A percentile compares a stretch with the other conserved stretches of the same genome.
phyloP scores from a whole-genome alignment of 2,329 filamentous ascomycete genomes.

The Lachnellula willkommii region DNA sequence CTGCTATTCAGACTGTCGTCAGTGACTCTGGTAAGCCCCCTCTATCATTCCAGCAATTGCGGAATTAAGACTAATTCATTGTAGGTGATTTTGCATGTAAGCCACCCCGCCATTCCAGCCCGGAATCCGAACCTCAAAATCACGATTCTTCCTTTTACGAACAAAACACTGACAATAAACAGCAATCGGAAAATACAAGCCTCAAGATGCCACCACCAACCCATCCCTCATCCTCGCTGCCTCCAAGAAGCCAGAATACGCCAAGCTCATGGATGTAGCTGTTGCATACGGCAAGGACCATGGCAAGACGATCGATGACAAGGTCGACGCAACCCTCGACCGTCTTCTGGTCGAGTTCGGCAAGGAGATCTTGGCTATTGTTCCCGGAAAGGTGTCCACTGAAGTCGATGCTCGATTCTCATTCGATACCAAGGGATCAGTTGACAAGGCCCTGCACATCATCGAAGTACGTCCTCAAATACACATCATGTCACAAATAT shows the following conservation, averaged over 20 bases:
- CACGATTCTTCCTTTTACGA: not conserved
- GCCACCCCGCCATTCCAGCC: slow-evolving; percentile 34
- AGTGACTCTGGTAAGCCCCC: slow-evolving; percentile 78
- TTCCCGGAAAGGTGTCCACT: slow-evolving; percentile 97
- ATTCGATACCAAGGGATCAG: slow-evolving; percentile 86
- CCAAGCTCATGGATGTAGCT: slow-evolving; percentile 80
- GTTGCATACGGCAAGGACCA: slow-evolving; percentile 79
- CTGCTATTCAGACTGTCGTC: slow-evolving; percentile 69
- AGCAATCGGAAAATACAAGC: slow-evolving; percentile 99
- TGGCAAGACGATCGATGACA: slow-evolving; percentile 63
- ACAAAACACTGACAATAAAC: slow-evolving; percentile 23
- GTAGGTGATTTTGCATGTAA: slow-evolving; percentile 72
- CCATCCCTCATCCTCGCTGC: slow-evolving; percentile 96
- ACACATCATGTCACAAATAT: not conserved
- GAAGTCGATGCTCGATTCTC: slow-evolving; percentile 96
- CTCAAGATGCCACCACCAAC: slow-evolving; percentile 99
- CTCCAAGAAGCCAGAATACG: slow-evolving; percentile 97
- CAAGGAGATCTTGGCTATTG: slow-evolving; percentile 92
- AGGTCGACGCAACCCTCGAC: slow-evolving; percentile 90
- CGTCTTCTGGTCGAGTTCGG: slow-evolving; percentile 95
- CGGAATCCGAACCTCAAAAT: not conserved
- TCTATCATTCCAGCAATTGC: slow-evolving; percentile 1
- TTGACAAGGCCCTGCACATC: slow-evolving; percentile 94
- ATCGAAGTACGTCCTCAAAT: slow-evolving; percentile 68
- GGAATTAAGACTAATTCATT: slow-evolving; percentile 16